These are phyloP conservation scores for Fusarium sp. DNA, from an alignment of 2,329 filamentous ascomycete species.

Conservation along the genomic window DNA sequence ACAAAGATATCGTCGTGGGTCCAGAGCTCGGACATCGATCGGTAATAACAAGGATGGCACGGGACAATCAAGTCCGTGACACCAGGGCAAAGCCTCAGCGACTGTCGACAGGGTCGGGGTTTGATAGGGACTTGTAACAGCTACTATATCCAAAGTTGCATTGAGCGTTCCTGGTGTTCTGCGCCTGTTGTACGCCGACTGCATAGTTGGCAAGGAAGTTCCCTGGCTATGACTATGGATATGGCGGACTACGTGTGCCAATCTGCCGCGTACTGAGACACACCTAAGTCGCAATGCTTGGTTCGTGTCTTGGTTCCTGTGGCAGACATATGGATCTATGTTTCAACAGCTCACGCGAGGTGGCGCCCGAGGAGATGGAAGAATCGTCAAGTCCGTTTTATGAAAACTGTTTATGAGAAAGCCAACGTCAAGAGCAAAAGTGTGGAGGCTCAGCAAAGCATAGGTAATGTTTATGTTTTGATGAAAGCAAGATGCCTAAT, in stretches of 20 bases:
- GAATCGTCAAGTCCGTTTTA: neutral
- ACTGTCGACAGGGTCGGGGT: constrained; percentile 13
- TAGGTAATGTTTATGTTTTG: neutral
- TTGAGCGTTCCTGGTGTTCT: constrained; percentile 21
- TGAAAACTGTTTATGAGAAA: neutral
- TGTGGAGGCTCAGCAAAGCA: neutral
- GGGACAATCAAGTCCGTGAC: constrained; percentile 15
- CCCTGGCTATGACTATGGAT: neutral
- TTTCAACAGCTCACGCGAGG: neutral
- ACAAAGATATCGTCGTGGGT: constrained; percentile 38
- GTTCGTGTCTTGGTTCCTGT: neutral
- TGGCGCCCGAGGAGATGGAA: neutral
- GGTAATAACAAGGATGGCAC: constrained; percentile 39
- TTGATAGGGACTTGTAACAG: constrained; percentile 21
- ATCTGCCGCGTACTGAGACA: too few species aligned
- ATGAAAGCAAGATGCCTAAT: constrained; percentile 10
- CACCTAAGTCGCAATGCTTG: too few species aligned
- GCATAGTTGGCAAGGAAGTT: constrained; percentile 4
- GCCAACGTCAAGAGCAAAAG: neutral
- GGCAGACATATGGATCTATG: constrained; percentile 1
- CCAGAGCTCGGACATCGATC: constrained; percentile 40
- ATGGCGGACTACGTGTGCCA: too few species aligned
- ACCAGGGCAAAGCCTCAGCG: constrained; percentile 20
- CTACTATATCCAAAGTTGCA: constrained; percentile 17
- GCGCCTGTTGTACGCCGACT: constrained; percentile 7